Evolutionary conservation across 176 grass and related monocot species (phyloP).

Genomic region (Triticum turgidum): DNA sequence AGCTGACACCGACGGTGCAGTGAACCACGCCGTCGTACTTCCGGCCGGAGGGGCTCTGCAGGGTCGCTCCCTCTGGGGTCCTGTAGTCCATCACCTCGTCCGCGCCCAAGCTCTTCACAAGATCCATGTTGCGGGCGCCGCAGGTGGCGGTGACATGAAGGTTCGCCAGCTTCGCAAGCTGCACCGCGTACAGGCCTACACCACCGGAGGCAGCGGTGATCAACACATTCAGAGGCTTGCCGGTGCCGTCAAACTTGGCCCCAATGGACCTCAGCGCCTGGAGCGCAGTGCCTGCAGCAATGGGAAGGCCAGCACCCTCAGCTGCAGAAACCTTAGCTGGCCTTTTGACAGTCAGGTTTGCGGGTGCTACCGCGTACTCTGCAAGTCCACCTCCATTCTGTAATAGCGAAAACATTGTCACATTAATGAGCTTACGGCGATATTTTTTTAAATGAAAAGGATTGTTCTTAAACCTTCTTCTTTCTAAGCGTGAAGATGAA

Average conservation of each 20-base stretch:
- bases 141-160: constrained; percentile 67
- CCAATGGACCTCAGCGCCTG: constrained; percentile 35
- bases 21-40: too few species aligned
- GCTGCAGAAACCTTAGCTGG: neutral
- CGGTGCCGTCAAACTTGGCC: constrained; percentile 53
- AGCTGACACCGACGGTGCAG: too few species aligned
- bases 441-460: neutral
- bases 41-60: too few species aligned
- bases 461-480: neutral
- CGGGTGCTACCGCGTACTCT: too few species aligned
- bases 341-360: neutral
- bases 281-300: constrained; percentile 39
- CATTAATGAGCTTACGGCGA: neutral
- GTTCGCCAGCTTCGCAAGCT: constrained; percentile 37
- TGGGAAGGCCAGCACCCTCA: neutral
- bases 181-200: neutral
- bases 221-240: constrained; percentile 45
- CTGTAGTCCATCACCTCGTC: too few species aligned
- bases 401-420: neutral
- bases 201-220: constrained; percentile 48
- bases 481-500: neutral
- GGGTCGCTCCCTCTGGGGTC: too few species aligned
- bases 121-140: constrained; percentile 32
- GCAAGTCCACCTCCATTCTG: constrained; percentile 53
- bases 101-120: too few species aligned